Evolutionary conservation across 768 basidiomycete species (phyloP), one percentile per base, ranked within the genome.

Genomic region (Kwoniella bestiolae): DNA sequence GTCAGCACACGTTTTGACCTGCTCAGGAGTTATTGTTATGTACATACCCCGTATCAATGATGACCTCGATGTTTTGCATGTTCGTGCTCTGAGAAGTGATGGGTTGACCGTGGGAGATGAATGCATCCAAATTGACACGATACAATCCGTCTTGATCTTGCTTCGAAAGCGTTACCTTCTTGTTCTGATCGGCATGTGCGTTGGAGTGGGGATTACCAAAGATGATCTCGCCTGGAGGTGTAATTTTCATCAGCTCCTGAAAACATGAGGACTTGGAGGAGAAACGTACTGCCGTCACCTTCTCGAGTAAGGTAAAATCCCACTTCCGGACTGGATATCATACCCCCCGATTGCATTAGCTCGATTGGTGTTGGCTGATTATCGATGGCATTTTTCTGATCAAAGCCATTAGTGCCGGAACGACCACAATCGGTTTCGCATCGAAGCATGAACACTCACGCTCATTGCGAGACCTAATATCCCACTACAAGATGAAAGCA

Each of bases 21-120:
- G n/a, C n/a, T n/a, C n/a, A n/a, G n/a, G n/a, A n/a, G n/a, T n/a
- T n/a, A n/a, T n/a, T n/a, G n/a, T n/a, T n/a, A n/a, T n/a, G n/a
- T n/a, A 46, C 61, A 29, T 35, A 63, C 61, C 61, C 61, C 1
- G 61, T 63, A 50, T 63, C 61, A 23, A 55, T 14, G 41, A 63
- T 50, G 16, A 63, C 61, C 3, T 63, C 53, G 12, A 63, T 44
- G 6, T 41, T 18, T 31, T 55, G 23, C 61, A 63, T 63, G 3
- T 56, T 23, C n/a, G 41, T 34, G 2, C 14, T 31, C 5, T 25
- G 25, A 32, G 26, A 29, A 3, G 47, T 28, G 44, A 63, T 63
- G 1, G 28, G 26, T 32, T 28, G 21, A 26, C 44, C 29, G 0
- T 46, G 28, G 11, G 51, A 28, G 2, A 62, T 32, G 45, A 63